phyloP scores from a whole-genome alignment of 2,329 filamentous ascomycete species.

The Pestalotiopsis sp. region DNA sequence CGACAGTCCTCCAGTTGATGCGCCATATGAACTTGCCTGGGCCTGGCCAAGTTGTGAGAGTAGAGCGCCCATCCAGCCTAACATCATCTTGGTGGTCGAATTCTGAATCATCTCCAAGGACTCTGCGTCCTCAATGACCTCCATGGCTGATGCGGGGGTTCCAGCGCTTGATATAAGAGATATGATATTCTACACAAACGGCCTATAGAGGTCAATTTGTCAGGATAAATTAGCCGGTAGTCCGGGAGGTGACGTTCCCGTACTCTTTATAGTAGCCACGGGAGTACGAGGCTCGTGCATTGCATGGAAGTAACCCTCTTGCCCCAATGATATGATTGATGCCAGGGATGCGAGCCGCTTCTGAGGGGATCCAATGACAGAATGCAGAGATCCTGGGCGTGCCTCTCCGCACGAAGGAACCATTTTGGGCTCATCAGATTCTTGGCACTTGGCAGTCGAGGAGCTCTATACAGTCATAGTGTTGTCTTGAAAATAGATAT shows the following conservation, averaged over 20 bases:
- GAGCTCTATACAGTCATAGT: no score
- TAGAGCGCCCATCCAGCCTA: background rate
- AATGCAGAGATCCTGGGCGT: background rate
- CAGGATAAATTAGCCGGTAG: background rate
- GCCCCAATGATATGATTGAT: background rate
- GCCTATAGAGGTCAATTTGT: background rate
- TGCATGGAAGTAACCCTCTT: background rate
- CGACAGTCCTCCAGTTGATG: background rate
- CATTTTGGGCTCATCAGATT: no score
- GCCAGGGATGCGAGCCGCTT: background rate
- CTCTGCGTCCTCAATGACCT: background rate
- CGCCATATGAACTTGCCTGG: background rate
- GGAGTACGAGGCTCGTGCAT: background rate
- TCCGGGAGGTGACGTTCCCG: background rate
- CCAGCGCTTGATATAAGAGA: no score
- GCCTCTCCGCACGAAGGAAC: background rate
- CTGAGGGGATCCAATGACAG: background rate
- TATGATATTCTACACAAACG: background rate
- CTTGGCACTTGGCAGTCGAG: no score
- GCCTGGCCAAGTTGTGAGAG: background rate
- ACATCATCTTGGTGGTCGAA: background rate
- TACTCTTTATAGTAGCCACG: background rate
- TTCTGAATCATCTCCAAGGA: background rate
- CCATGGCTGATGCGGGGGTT: background rate
- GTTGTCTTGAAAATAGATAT: no score